A percentile compares a stretch with the other conserved stretches of the same genome.
Evolutionary conservation across 768 basidiomycete genomes (phyloP).

Genomic region (Trametes elegans): DNA sequence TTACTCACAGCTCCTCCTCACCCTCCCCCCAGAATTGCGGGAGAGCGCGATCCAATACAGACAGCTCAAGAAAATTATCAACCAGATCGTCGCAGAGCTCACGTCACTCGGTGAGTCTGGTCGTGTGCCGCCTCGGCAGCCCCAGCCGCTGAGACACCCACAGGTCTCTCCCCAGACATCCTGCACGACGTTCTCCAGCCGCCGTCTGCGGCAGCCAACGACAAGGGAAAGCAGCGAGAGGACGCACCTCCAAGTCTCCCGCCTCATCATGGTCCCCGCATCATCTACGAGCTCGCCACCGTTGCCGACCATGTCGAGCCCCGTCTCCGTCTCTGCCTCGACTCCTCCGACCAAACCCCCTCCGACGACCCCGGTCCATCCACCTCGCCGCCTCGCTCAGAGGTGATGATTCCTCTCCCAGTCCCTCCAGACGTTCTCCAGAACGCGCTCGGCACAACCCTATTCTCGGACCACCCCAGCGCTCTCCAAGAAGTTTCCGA

Average conservation of each 20-base stretch:
- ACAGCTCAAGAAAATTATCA: conserved; percentile 91
- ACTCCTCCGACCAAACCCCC: too few species aligned
- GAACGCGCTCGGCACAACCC: background rate
- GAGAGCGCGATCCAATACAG: conserved; percentile 84
- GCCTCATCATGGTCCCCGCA: conserved; percentile 23
- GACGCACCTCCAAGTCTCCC: background rate
- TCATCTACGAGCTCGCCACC: conserved; percentile 57
- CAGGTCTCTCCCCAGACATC: conserved; percentile 35
- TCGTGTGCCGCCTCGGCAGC: background rate
- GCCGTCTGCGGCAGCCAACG: background rate
- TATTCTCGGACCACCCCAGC: background rate
- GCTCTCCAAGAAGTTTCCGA: background rate
- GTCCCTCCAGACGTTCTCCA: background rate
- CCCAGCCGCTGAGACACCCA: background rate
- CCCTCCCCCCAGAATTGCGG: conserved; percentile 73
- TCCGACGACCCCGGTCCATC: conserved; percentile 1
- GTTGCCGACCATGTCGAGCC: conserved; percentile 52
- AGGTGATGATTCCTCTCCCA: background rate
- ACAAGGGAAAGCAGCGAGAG: conserved; percentile 28
- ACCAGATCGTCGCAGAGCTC: conserved; percentile 77
- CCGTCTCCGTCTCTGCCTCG: conserved; percentile 52
- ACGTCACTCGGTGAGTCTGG: conserved; percentile 47
- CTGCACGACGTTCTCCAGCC: conserved; percentile 27
- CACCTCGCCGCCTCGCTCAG: background rate
- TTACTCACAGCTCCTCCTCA: conserved; percentile 57